Percentiles rank a stretch among this genome's conserved stretches.
phyloP scores from a whole-genome alignment of 495 filamentous ascomycete species.

The Hyaloscypha variabilis region DNA sequence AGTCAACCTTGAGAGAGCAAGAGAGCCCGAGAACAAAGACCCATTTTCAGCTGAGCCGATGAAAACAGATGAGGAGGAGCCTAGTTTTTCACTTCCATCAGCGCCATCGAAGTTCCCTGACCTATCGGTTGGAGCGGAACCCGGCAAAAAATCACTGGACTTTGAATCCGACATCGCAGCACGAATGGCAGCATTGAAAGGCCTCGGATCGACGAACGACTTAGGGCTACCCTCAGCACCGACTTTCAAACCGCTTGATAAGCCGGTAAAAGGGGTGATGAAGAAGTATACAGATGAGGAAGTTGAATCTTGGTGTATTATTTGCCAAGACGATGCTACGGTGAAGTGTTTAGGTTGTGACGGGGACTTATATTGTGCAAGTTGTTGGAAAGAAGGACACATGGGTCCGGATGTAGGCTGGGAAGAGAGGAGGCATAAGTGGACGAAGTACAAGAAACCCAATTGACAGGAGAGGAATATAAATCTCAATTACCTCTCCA shows the following conservation, averaged over 20 bases:
- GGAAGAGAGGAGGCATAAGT: conserved; percentile 55
- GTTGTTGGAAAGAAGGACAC: conserved; percentile 73
- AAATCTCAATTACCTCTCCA: not conserved
- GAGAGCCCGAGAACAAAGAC: not conserved
- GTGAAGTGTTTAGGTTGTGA: conserved; percentile 66
- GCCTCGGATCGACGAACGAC: conserved; percentile 17
- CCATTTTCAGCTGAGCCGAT: not conserved
- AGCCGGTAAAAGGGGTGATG: conserved; percentile 35
- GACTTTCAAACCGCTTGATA: conserved; percentile 48
- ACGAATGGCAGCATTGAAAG: conserved; percentile 28
- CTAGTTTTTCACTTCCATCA: conserved; percentile 27
- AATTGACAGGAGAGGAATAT: conserved; percentile 8
- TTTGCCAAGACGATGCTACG: conserved; percentile 68
- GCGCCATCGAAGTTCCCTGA: conserved; percentile 25
- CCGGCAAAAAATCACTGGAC: conserved; percentile 22
- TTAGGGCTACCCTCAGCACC: conserved; percentile 57
- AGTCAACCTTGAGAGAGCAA: conserved; percentile 20
- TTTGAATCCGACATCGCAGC: conserved; percentile 27
- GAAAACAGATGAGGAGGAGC: conserved; percentile 1
- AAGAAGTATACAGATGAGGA: conserved; percentile 60
- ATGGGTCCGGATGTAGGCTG: conserved; percentile 56
- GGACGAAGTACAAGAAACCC: conserved; percentile 29
- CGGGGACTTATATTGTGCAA: conserved; percentile 63
- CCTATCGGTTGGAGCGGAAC: not conserved
- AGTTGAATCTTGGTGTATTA: conserved; percentile 68